Base-by-base conservation (phyloP, 495 filamentous ascomycete species). In the Talaromyces liani region DNA sequence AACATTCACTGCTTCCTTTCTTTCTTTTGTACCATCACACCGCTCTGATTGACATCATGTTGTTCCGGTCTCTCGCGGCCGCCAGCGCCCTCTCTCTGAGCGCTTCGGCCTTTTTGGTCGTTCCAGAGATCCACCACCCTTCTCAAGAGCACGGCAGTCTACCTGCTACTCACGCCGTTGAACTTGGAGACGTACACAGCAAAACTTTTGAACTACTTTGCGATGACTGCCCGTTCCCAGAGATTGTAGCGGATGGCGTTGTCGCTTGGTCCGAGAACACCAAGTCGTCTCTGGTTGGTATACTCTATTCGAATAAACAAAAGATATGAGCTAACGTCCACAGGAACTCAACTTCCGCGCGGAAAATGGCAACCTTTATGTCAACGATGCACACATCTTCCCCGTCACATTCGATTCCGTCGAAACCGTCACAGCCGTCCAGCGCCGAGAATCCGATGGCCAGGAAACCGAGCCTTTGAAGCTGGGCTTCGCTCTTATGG, bases 371-470 rank as follows among this genome's bases (percentile, higher is more conserved):
- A 63, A 69, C 27, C 68, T 84, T 39, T 68, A 73, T 59, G 75
- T 80, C 67, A 84, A 84, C 68, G 79, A 72, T 53, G 73, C 71
- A 16, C 77, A 76, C 51, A 80, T 84, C 63, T 83, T 82, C 74
- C 81, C 80, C 60, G 73, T 77, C 20, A 65, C 70, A 24, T 71
- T 72, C 29, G 72, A 76, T 9, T 65, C 51, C 25, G 69, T 72
- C 12, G 55, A 53, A 36, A 63, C 20, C 22, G 72, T 81, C 56
- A 69, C 66, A 20, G 75, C 73, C 27, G 67, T 76, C 27, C 75
- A 79, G 63, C 68, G 69, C 34, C 70, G 71, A 24, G 65, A 72
- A 4, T 62, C 67, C 29, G 74, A 80, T 66, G 73, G 73, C 56
- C 62, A 74, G 59, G 69, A 71, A 34, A 73, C 72, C 41, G 71